Base-by-base conservation (phyloP, 352 stramenopile genomes). In the Phytophthora syringae region DNA sequence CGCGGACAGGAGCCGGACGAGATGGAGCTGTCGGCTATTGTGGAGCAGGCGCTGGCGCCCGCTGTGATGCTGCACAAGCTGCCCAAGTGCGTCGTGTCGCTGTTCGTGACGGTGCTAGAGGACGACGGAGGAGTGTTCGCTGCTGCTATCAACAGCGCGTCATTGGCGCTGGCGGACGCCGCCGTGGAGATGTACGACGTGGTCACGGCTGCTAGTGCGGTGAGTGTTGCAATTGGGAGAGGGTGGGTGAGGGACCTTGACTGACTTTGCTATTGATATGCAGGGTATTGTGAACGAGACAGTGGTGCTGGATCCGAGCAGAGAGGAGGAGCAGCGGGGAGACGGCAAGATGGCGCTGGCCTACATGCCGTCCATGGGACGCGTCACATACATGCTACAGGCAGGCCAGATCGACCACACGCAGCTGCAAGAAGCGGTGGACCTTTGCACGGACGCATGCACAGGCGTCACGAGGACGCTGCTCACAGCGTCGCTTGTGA, bases 181-280 rank as follows among this genome's bases (percentile, higher is more conserved):
- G 89, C 88, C 0, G 87, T 98, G n/a, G 92, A 98, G 72, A 95
- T 98, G 78, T 95, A 91, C 52, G 92, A 97, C 69, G 76, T 97
- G 24, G 90, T 98, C 28, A 90, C 90, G 22, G 82, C 88, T 6
- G 77, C 88, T 11, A 88, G 67, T 53, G 92, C 85, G 24, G 85
- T 84, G 20, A 53, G 34, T 40, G 37, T 22, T 51, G 30, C 12
- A 21, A 36, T 43, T 37, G 27, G 34, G 34, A 10, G 27, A 9
- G 13, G 5, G 34, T 40, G 13, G 34, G 1, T 15, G 34, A 18
- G 34, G 13, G 34, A 18, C 6, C 11, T n/a, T 11, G 10, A 16
- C 37, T 70, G 34, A 60, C 49, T 49, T 7, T 43, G 27, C 21
- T 12, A 27, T 56, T 48, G 36, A 32, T 37, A 0, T 49, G 5